Base-by-base conservation (phyloP, 176 grass and related monocot genomes). In the maize (Zea mays) region DNA sequence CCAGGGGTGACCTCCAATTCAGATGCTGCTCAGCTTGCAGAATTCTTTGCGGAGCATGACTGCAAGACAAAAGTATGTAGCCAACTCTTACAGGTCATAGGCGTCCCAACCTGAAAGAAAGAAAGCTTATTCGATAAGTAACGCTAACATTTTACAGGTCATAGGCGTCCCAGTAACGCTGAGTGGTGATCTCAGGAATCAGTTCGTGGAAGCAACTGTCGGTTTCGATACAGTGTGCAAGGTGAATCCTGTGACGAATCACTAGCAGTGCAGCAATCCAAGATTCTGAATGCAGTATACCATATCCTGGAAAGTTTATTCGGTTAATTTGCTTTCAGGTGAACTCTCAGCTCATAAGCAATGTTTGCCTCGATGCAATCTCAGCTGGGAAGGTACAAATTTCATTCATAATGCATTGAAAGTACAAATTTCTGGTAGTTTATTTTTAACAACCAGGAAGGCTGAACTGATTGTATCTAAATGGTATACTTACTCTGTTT, bases 1-100 rank as follows among this genome's bases (percentile, higher is more conserved):
- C 21, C 65, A 98, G 95, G 91, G 43, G 85, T 89, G 6, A 94
- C 83, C 4, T 98, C 95, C 41, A 92, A 94, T 84, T 84, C 92
- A 51, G 89, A 98, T 87, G 92, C 96, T 39, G 92, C 96, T 67
- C 96, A 92, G 47, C 92, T 98, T 69, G 96, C 92, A 57, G 96
- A 94, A 62, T 92, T 87, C 10, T 93, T 98, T 94, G 85, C 75
- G 15, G 74, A 94, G 73, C 69, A 73, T 40, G 89, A 94, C 51
- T 94, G 89, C 48, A 80, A 80, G 10, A 92, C 92, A 55, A 98
- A 94, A 88, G 92, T 94, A 84, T 75, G 35, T 40, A 64, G 20
- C 27, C 48, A 59, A n/a, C n/a, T n/a, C n/a, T 19, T 67, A 13
- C 6, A 27, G 27, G 27, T 11, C 45, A 6, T 45, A 27, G 27